These are phyloP conservation scores for Phytophthora sp. DNA, from an alignment of 352 stramenopile species.

Conservation along the genomic window DNA sequence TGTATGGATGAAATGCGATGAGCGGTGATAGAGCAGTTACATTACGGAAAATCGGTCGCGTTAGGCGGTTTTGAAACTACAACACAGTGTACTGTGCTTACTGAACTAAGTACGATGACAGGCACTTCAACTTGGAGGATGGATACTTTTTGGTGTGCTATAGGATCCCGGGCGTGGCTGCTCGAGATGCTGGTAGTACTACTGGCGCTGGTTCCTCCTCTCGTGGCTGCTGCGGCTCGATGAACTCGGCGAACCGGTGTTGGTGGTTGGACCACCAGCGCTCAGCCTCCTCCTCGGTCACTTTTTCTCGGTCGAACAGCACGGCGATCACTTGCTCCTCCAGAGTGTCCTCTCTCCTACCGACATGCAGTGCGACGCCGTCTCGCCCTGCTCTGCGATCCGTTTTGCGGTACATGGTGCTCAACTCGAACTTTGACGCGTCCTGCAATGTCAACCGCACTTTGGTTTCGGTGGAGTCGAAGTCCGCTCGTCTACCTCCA, in stretches of 20 bases:
- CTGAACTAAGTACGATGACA: slow-evolving; percentile 24
- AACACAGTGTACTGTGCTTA: neutral
- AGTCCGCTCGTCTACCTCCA: slow-evolving; percentile 57
- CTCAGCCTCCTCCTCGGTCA: slow-evolving; percentile 73
- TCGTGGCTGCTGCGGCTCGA: slow-evolving; percentile 16
- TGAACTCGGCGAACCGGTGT: slow-evolving; percentile 58
- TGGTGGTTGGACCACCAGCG: slow-evolving; percentile 78
- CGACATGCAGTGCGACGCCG: slow-evolving; percentile 78
- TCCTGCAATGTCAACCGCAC: slow-evolving; percentile 77
- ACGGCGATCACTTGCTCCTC: slow-evolving; percentile 84
- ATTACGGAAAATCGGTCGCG: neutral
- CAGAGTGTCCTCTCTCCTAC: slow-evolving; percentile 73
- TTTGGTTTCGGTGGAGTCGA: slow-evolving; percentile 79
- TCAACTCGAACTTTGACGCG: slow-evolving; percentile 78
- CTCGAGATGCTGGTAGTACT: neutral
- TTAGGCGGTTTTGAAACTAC: slow-evolving; percentile 29
- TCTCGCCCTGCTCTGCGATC: slow-evolving; percentile 78
- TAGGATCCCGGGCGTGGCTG: slow-evolving; percentile 6
- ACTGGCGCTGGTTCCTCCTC: slow-evolving; percentile 6
- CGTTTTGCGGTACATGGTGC: slow-evolving; percentile 88
- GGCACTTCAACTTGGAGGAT: slow-evolving; percentile 28
- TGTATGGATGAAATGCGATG: slow-evolving; percentile 19
- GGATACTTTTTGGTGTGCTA: too few relatives aligned
- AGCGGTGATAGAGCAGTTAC: neutral
- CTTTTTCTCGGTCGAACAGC: slow-evolving; percentile 87